phyloP scores from a whole-genome alignment of 495 filamentous ascomycete species.

The Penicillium malachiteum region DNA sequence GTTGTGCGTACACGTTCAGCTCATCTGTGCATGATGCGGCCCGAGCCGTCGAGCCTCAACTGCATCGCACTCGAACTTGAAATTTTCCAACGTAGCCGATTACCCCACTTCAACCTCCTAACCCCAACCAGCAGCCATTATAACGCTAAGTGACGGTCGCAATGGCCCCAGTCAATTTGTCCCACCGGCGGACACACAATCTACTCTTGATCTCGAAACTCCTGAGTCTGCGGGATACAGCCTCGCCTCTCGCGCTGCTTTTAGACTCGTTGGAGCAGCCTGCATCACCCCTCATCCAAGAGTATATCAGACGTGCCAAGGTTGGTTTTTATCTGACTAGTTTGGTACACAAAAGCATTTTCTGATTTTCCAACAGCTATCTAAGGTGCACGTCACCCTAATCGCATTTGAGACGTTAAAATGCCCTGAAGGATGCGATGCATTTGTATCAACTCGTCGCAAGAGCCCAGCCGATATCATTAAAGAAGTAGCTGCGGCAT shows the following conservation, averaged over 20 bases:
- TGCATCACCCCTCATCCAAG: conserved; percentile 63
- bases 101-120: conserved; percentile 27
- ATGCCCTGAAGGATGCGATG: conserved; percentile 53
- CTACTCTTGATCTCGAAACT: conserved; percentile 83
- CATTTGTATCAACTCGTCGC: conserved; percentile 62
- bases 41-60: conserved; percentile 39
- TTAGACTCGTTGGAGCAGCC: conserved; percentile 85
- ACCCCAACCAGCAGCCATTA: conserved; percentile 3
- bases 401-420: conserved; percentile 74
- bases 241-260: conserved; percentile 82
- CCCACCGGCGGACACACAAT: conserved; percentile 80
- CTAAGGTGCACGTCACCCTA: conserved; percentile 65
- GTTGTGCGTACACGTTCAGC: too few relatives aligned
- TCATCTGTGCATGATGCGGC: conserved; percentile 13
- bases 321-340: conserved; percentile 40
- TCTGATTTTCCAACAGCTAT: conserved; percentile 34
- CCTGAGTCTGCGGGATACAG: conserved; percentile 71
- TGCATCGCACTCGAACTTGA: conserved; percentile 19
- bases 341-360: conserved; percentile 19
- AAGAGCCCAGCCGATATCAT: conserved; percentile 61
- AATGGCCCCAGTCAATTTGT: conserved; percentile 46
- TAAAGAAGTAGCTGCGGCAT: conserved; percentile 43
- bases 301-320: conserved; percentile 75
- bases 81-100: conserved; percentile 22
- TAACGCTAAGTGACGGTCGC: background rate